Evolutionary conservation across 345 rosid genomes (phyloP), one percentile per base, ranked within the genome.

Genomic region (Barbarea vulgaris): DNA sequence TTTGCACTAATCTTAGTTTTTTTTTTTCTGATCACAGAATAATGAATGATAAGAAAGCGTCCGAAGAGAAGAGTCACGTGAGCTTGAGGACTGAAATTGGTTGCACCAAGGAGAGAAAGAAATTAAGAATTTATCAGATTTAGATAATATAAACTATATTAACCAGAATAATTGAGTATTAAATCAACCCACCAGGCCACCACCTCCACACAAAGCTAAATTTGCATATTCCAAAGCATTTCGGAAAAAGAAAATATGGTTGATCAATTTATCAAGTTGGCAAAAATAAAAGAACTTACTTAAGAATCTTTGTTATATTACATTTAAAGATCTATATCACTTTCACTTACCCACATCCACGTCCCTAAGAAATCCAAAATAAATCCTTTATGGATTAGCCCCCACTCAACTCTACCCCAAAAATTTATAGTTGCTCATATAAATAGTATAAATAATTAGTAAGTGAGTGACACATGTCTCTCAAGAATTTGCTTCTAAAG

Each of bases 161-260:
- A 24, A 48, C 22, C 50, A 59, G 42, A 65, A 67, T 48, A 31
- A 10, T 1, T 19, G 41, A 58, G 44, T 48, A 59, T 37, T 59
- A 50, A 55, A 73, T 48, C 18, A 72, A 60, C 27, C 74, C 74
- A 72, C 81, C 31, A 77, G 64, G 73, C 77, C 73, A 66, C 70
- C 63, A 42, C 58, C 53, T 41, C 34, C 2, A 51, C 69, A 59
- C 72, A 70, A 56, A 58, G 54, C 64, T 51, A 58, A 57, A 41
- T 64, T 52, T 77, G 77, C 72, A 77, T 71, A 77, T 65, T 60
- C 73, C 55, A 50, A 77, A 65, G 42, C 33, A 54, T 62, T 55
- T 33, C 10, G 8, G 4, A 10, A 53, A 30, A 52, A 11, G 0
- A 63, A 70, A 46, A 54, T 64, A 53, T 66, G 37, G 31, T 63